Percentiles rank a stretch among this genome's conserved stretches.
phyloP scores from a whole-genome alignment of 768 basidiomycete genomes.

The Imleria badia region DNA sequence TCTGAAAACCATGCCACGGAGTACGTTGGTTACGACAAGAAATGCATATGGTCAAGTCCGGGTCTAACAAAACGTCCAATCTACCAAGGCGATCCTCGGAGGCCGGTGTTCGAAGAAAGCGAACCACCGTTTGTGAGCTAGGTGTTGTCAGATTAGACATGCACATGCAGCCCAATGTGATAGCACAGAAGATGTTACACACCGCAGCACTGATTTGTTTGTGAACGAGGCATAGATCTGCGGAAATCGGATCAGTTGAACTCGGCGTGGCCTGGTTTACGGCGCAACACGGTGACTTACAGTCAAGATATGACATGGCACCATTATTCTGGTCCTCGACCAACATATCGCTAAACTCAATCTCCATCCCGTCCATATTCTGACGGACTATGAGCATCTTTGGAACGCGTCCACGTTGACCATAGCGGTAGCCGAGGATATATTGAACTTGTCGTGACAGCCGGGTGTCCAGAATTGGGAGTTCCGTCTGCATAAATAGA shows the following conservation, averaged over 20 bases:
- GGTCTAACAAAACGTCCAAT: background rate
- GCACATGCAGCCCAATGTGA: background rate
- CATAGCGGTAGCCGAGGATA: slow-evolving; percentile 68
- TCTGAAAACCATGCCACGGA: slow-evolving; percentile 2
- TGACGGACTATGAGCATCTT: slow-evolving; percentile 83
- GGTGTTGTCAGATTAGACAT: background rate
- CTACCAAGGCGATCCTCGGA: slow-evolving; percentile 37
- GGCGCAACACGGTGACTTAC: slow-evolving; percentile 44
- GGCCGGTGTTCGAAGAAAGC: slow-evolving; percentile 21
- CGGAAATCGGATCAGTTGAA: background rate
- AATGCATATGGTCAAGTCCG: background rate
- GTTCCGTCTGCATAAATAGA: slow-evolving; percentile 48
- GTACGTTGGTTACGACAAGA: slow-evolving; percentile 11
- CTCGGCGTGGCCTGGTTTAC: background rate
- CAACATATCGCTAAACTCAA: slow-evolving; percentile 97
- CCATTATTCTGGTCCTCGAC: slow-evolving; percentile 97
- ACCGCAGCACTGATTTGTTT: slow-evolving; percentile 34
- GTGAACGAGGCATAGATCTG: slow-evolving; percentile 35
- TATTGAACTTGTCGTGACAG: slow-evolving; percentile 86
- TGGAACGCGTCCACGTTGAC: slow-evolving; percentile 51
- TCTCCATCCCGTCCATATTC: slow-evolving; percentile 87
- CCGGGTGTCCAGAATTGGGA: slow-evolving; percentile 70
- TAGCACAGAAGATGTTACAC: slow-evolving; percentile 1
- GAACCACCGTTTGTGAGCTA: slow-evolving; percentile 34
- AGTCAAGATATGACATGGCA: slow-evolving; percentile 88